Evolutionary conservation across 306 rosid genomes (phyloP), one percentile per base, ranked within the genome.

Genomic region (Sphenostylis stenocarpa): DNA sequence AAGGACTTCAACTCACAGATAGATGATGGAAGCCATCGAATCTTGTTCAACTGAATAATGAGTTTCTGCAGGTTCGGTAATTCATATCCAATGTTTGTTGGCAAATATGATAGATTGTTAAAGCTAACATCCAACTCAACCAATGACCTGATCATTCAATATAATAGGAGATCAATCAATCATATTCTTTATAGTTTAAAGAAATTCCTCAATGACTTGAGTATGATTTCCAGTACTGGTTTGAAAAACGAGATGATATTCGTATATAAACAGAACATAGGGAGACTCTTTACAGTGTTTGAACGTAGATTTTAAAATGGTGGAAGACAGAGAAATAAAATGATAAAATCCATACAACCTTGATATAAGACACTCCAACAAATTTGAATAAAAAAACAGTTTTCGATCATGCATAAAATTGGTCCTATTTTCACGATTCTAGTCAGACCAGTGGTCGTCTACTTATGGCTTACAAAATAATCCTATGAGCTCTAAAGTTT

Each of bases 61-160:
- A 96, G 98, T 84, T 84, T 89, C 88, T 83, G 82, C 12, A 96
- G 85, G 82, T 89, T 82, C 28, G 80, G 83, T 75, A 96, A 68
- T 74, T 89, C 99, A 65, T 78, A 84, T 52, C 99, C 99, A 71
- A 96, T 83, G 83, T 96, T 91, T 47, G 99, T 96, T 47, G 99
- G 99, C 89, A 96, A 84, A 84, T 92, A 96, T 21, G 88, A 79
- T 66, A 96, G 81, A 77, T 56, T 70, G 84, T 92, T 92, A 90
- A 88, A 96, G 87, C 99, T 87, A 68, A 72, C 98, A 84, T 96
- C 98, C 86, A 96, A 82, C 91, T 90, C 99, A 79, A 91, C 98
- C 88, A 96, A 74, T 70, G 99, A 92, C 90, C 99, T 96, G 76
- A 74, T 64, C 57, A 81, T 66, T 62, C 39, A 79, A 75, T 43